phyloP scores from a whole-genome alignment of 441 rosid species.

The Capsella rubella region DNA sequence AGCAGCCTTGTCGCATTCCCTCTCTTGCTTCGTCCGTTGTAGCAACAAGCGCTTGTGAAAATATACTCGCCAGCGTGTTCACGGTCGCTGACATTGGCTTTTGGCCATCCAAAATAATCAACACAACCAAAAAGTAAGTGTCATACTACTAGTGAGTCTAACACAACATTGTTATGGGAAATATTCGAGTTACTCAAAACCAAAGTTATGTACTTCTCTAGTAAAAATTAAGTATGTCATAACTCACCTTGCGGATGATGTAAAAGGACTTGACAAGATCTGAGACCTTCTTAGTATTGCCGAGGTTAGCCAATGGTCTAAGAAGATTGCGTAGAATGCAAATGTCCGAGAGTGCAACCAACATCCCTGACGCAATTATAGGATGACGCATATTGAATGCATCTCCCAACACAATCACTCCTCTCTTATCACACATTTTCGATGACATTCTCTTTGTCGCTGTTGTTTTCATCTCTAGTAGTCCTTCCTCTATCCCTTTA shows the following conservation, averaged over 20 bases:
- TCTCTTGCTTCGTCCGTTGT: conserved; percentile 57
- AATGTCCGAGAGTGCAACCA: conserved; percentile 63
- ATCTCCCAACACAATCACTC: conserved; percentile 66
- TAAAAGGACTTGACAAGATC: conserved; percentile 58
- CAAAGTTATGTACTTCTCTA: not conserved
- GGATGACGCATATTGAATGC: conserved; percentile 77
- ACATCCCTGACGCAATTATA: conserved; percentile 62
- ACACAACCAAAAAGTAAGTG: not conserved
- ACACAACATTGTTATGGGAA: not conserved
- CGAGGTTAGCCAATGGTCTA: conserved; percentile 47
- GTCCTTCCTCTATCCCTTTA: conserved; percentile 56
- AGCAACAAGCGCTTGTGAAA: conserved; percentile 54
- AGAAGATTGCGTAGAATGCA: conserved; percentile 60
- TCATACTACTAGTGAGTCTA: not conserved
- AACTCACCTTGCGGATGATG: conserved; percentile 58
- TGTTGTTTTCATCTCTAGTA: conserved; percentile 49
- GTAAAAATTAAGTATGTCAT: not conserved
- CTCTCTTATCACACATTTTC: conserved; percentile 49
- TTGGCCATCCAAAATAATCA: conserved; percentile 19
- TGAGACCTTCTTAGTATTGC: conserved; percentile 49
- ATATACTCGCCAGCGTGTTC: conserved; percentile 58
- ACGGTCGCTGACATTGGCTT: conserved; percentile 64
- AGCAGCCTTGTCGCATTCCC: conserved; percentile 64
- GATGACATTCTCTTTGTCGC: conserved; percentile 59
- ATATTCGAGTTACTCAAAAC: not conserved